These are phyloP conservation scores for Mycena belliarum DNA, from an alignment of 768 basidiomycete genomes.

Conservation along the genomic window DNA sequence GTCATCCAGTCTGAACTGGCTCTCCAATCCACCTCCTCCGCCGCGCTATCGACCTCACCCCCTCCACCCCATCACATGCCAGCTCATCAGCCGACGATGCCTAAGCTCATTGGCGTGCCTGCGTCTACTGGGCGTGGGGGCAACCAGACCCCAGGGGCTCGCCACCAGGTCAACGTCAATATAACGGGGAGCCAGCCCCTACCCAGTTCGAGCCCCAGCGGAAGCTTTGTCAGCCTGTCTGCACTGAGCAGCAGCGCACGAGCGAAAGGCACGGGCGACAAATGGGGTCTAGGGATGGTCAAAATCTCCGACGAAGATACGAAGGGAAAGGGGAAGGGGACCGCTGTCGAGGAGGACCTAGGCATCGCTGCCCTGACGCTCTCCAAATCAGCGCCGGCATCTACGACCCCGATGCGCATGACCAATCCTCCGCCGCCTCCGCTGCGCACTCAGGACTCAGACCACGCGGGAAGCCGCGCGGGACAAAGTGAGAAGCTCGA, in stretches of 20 bases:
- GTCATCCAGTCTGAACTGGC: constrained; percentile 86
- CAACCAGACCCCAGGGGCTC: constrained; percentile 88
- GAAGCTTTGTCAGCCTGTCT: constrained; percentile 52
- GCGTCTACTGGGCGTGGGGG: constrained; percentile 91
- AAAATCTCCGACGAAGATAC: constrained; percentile 63
- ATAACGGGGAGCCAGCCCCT: constrained; percentile 94
- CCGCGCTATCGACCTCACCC: constrained; percentile 34
- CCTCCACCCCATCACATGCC: constrained; percentile 20
- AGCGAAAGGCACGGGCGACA: constrained; percentile 52
- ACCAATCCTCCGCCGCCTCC: neutral
- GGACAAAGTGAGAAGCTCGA: neutral
- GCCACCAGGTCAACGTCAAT: constrained; percentile 34
- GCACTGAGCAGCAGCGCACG: constrained; percentile 7
- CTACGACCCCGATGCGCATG: neutral
- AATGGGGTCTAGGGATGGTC: constrained; percentile 90
- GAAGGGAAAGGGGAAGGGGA: constrained; percentile 31
- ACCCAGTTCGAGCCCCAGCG: constrained; percentile 39
- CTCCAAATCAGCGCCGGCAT: constrained; percentile 13
- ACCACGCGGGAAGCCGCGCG: neutral
- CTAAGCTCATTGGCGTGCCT: constrained; percentile 86
- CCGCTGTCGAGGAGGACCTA: neutral
- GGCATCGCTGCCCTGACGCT: constrained; percentile 10
- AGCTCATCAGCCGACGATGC: neutral
- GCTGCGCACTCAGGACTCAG: constrained; percentile 3
- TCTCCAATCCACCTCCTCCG: constrained; percentile 24